phyloP scores from a whole-genome alignment of 352 stramenopile genomes.

The Albugo candida region DNA sequence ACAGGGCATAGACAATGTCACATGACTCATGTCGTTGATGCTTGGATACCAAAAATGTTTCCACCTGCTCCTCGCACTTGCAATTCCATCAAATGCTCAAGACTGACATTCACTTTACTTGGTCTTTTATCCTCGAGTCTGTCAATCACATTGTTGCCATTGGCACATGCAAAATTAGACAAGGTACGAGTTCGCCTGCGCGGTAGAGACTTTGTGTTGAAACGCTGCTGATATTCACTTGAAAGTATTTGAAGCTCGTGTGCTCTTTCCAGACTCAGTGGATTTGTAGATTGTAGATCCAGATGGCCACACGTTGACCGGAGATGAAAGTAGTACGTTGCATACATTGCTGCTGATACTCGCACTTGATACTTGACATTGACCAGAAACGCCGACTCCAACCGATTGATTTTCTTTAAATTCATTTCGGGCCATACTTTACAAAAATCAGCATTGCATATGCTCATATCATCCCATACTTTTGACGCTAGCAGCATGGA shows the following conservation, averaged over 20 bases:
- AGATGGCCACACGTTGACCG: slow-evolving; percentile 82
- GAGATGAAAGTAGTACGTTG: slow-evolving; percentile 95
- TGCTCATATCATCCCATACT: slow-evolving; percentile 94
- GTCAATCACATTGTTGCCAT: slow-evolving; percentile 1
- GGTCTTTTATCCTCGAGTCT: slow-evolving; percentile 10
- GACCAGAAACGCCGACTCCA: slow-evolving; percentile 85
- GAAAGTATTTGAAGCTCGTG: slow-evolving; percentile 78
- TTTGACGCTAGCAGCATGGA: slow-evolving; percentile 94
- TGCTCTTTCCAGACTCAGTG: slow-evolving; percentile 60
- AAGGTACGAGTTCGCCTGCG: slow-evolving; percentile 52
- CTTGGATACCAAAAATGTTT: slow-evolving; percentile 10
- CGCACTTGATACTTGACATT: slow-evolving; percentile 82
- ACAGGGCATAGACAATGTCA: too few species aligned
- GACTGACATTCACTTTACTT: slow-evolving; percentile 38
- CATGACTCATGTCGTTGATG: too few species aligned
- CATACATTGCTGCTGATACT: slow-evolving; percentile 70
- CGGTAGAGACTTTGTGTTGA: slow-evolving; percentile 47
- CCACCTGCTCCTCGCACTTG: slow-evolving; percentile 47
- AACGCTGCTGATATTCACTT: slow-evolving; percentile 71
- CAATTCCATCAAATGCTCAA: slow-evolving; percentile 75
- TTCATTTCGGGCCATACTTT: slow-evolving; percentile 84
- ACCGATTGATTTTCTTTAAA: slow-evolving; percentile 88
- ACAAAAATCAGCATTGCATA: slow-evolving; percentile 95
- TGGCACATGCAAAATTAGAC: slow-evolving; percentile 25
- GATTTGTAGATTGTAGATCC: slow-evolving; percentile 45